These are phyloP conservation scores for Gamarada debralockiae DNA, from an alignment of 495 filamentous ascomycete genomes.

Conservation along the genomic window DNA sequence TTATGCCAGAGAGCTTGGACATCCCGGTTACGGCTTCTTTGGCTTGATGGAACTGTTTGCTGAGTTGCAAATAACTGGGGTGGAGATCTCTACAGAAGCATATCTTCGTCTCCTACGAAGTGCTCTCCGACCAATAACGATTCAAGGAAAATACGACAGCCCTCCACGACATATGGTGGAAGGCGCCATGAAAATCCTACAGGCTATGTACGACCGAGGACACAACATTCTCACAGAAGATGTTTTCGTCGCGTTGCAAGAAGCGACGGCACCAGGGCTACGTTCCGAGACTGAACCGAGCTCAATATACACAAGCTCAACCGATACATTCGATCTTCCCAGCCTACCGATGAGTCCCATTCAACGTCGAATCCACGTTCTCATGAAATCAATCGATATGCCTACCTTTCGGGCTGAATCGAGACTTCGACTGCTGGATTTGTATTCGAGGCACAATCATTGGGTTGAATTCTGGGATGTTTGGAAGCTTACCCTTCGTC, in stretches of 20 bases:
- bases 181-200: slow-evolving; percentile 28
- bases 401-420: slow-evolving; percentile 44
- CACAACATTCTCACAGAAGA: slow-evolving; percentile 39
- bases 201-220: slow-evolving; percentile 41
- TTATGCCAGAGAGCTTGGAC: slow-evolving; percentile 34
- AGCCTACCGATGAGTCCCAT: slow-evolving; percentile 13
- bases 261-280: slow-evolving; percentile 13
- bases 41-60: slow-evolving; percentile 28
- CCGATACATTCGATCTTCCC: slow-evolving; percentile 15
- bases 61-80: slow-evolving; percentile 30
- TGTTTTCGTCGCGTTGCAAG: slow-evolving; percentile 40
- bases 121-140: slow-evolving; percentile 27
- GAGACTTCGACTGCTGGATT: slow-evolving; percentile 42
- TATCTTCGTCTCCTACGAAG: slow-evolving; percentile 34
- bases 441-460: slow-evolving; percentile 34
- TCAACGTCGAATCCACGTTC: slow-evolving; percentile 16
- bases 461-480: slow-evolving; percentile 58
- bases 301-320: background rate
- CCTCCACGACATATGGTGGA: background rate
- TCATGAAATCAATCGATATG: slow-evolving; percentile 33
- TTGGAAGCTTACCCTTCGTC: slow-evolving; percentile 54
- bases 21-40: slow-evolving; percentile 36
- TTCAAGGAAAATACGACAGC: background rate
- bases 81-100: slow-evolving; percentile 33
- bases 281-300: background rate